Base-by-base conservation (phyloP, 2,329 filamentous ascomycete genomes). In the Monilinia vaccinii-corymbosi region DNA sequence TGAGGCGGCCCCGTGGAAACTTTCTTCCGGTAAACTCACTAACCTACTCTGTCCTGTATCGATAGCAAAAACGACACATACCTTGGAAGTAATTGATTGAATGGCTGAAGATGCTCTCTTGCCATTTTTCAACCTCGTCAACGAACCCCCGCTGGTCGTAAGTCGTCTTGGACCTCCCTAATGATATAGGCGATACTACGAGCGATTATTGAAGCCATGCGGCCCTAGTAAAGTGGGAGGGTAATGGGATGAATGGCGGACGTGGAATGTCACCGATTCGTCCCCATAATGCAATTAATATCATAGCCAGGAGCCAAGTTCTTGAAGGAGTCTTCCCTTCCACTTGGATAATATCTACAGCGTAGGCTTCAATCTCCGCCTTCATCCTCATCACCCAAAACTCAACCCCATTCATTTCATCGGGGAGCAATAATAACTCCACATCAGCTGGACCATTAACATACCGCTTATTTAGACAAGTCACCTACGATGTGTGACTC, bases 361-460 rank as follows among this genome's bases (percentile, higher is more conserved):
- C n/a, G n/a, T n/a, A 36, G 34, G 34, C 34, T 36, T 36, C 34
- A 36, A n/a, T n/a, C n/a, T n/a, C n/a, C 32, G 13, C 14, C 34
- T 6, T 14, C 11, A 36, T 36, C 13, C 34, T 36, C 11, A 36
- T 14, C 13, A 11, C 11, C 9, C 32, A 36, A 36, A 11, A 36
- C 34, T 36, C 13, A 14, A 36, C 34, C 13, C 13, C 21, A 46
- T 44, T 36, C 31, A 46, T 44, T 36, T 21, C 21, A 56, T 18
- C 38, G 14, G 18, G 16, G 7, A 40, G 13, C 16, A 18, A 40
- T 40, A 18, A n/a, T n/a, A 4, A 18, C 11, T 49, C 32, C n/a
- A 28, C 32, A 48, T 57, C 55, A 57, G 44, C 55, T 57, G 55
- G 23, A 21, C 44, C 55, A 57, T 49, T 57, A 18, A 57, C 31